Base-by-base conservation (phyloP, 441 rosid species). In the Hura crepitans region DNA sequence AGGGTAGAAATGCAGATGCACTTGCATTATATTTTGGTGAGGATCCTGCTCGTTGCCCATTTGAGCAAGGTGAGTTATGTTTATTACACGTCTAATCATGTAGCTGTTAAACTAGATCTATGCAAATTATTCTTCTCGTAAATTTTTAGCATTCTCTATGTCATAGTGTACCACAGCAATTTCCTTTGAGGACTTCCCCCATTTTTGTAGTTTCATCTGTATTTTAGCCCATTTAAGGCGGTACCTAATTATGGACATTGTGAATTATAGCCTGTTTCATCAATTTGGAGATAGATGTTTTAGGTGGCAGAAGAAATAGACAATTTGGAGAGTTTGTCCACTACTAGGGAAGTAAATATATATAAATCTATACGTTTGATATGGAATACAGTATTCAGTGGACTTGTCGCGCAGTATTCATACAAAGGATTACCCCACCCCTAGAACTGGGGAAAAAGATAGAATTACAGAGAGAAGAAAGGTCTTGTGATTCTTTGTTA, bases 1-100 rank as follows among this genome's bases (percentile, higher is more conserved):
- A 96, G 99, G 99, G 98, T 72, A 89, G 89, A 78, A 92, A 92
- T 82, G 99, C 99, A 47, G 96, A 95, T 87, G 93, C 92, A 69
- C 98, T 95, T 79, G 98, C 92, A 12, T 80, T 84, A 67, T 95
- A 95, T 72, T 95, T 95, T 74, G 91, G 93, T 15, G 99, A 95
- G 86, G 99, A 95, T 86, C 99, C 99, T 18, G 90, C 87, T 25
- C 89, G 91, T 31, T 92, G 88, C 79, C 99, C 96, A 2, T 92
- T 92, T 85, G 99, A 95, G 83, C 99, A 95, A 92, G 99, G 99
- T 91, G 83, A 68, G 74, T 43, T 63, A 17, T 35, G 17, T 31
- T 18, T 10, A 12, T 20, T 9, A 39, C 60, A 51, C n/a, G 8
- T 46, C 60, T 50, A 35, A 51, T 22, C n/a, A n/a, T 20, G 23